Percentiles rank a stretch among this genome's conserved stretches.
phyloP scores from a whole-genome alignment of 208 protist genomes.

The Porcisia deanei region DNA sequence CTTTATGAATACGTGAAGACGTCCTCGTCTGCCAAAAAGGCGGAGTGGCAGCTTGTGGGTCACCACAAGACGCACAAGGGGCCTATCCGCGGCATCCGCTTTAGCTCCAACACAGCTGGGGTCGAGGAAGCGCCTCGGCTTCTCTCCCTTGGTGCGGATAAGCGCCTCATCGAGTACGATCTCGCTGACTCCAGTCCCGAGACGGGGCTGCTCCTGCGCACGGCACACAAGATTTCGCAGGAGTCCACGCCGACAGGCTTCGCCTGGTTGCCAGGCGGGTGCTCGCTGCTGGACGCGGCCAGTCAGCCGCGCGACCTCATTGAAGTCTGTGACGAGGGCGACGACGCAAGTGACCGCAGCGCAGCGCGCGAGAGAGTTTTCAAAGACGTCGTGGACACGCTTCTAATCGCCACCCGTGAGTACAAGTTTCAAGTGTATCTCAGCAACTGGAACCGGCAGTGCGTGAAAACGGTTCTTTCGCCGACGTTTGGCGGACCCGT shows the following conservation, averaged over 20 bases:
- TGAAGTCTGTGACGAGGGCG: slow-evolving; percentile 7
- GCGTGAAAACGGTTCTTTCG: slow-evolving; percentile 84
- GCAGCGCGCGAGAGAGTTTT: background rate
- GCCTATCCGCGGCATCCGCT: slow-evolving; percentile 89
- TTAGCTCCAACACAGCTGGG: slow-evolving; percentile 51
- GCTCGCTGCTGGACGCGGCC: slow-evolving; percentile 41
- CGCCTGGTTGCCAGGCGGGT: slow-evolving; percentile 62
- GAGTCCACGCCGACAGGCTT: slow-evolving; percentile 88
- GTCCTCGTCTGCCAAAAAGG: slow-evolving; percentile 16
- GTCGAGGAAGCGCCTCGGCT: slow-evolving; percentile 63
- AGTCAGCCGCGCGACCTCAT: slow-evolving; percentile 44
- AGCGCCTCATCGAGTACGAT: slow-evolving; percentile 95
- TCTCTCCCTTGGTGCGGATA: slow-evolving; percentile 93
- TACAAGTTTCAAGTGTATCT: slow-evolving; percentile 90
- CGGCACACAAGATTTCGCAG: slow-evolving; percentile 92
- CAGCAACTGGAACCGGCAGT: slow-evolving; percentile 88
- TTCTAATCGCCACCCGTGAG: slow-evolving; percentile 89
- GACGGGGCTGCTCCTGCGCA: slow-evolving; percentile 82
- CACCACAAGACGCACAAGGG: slow-evolving; percentile 91
- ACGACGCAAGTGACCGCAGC: background rate
- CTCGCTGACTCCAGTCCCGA: slow-evolving; percentile 83
- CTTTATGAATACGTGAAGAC: slow-evolving; percentile 79
- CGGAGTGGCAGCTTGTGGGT: slow-evolving; percentile 93
- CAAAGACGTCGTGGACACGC: slow-evolving; percentile 49
- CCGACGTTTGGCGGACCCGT: slow-evolving; percentile 94